phyloP scores from a whole-genome alignment of 2,329 filamentous ascomycete genomes.

The Fusarium anguioides region DNA sequence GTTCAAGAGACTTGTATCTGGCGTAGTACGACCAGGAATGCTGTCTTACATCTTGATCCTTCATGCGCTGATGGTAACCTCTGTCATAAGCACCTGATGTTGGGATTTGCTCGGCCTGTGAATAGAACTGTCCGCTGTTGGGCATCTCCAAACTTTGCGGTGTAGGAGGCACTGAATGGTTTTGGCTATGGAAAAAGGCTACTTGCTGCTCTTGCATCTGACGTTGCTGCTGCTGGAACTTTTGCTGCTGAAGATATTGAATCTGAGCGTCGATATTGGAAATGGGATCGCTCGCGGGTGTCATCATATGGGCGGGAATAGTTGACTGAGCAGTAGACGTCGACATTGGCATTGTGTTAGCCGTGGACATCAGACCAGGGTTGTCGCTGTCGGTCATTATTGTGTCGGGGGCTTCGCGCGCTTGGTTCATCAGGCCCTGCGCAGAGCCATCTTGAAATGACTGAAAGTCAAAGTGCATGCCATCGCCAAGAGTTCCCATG shows the following conservation, averaged over 20 bases:
- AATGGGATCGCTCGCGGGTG: constrained; percentile 62
- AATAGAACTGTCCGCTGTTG: constrained; percentile 67
- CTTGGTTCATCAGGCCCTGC: constrained; percentile 47
- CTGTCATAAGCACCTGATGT: constrained; percentile 72
- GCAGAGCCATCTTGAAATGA: constrained; percentile 60
- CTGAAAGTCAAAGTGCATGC: constrained; percentile 70
- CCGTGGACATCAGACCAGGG: constrained; percentile 47
- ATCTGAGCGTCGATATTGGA: constrained; percentile 73
- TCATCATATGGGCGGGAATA: constrained; percentile 60
- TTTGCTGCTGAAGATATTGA: constrained; percentile 72
- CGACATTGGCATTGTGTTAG: constrained; percentile 58
- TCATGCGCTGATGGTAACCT: constrained; percentile 72
- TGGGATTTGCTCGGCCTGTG: constrained; percentile 63
- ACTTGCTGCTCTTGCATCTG: constrained; percentile 68
- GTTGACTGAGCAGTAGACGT: constrained; percentile 57
- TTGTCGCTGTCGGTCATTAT: constrained; percentile 51
- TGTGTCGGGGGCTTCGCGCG: constrained; percentile 49
- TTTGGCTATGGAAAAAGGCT: constrained; percentile 65
- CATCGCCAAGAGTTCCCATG: constrained; percentile 64
- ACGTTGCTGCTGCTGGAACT: constrained; percentile 69
- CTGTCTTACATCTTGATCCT: constrained; percentile 72
- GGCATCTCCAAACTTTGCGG: constrained; percentile 83
- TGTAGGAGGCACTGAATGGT: constrained; percentile 77
- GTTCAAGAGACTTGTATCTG: background rate
- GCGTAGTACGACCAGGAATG: background rate